These are phyloP conservation scores for Pyrenophora teres DNA, from an alignment of 2,329 filamentous ascomycete genomes.

Conservation along the genomic window DNA sequence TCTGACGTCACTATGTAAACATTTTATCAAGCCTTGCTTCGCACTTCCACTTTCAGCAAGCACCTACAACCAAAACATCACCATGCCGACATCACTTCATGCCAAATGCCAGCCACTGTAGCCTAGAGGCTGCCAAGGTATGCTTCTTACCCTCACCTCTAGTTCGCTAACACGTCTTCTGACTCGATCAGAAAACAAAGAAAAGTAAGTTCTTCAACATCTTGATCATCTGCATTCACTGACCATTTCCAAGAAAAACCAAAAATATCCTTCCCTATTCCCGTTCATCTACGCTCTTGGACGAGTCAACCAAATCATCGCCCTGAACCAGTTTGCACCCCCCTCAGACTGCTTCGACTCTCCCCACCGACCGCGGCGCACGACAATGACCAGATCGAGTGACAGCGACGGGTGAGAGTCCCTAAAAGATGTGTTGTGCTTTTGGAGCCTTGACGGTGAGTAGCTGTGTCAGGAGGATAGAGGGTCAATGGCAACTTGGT, in stretches of 20 bases:
- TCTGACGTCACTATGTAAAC: not conserved
- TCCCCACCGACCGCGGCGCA: slow-evolving; percentile 2
- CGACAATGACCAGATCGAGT: slow-evolving; percentile 4
- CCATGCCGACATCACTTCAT: too few species aligned
- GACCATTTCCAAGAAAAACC: not conserved
- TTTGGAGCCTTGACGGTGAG: slow-evolving; percentile 4
- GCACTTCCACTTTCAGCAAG: not conserved
- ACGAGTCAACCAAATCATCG: slow-evolving; percentile 3
- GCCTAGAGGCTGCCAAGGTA: too few species aligned
- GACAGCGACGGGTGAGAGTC: slow-evolving; percentile 1
- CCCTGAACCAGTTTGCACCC: slow-evolving; percentile 2
- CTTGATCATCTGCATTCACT: not conserved
- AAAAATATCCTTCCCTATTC: not conserved
- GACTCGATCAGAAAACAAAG: too few species aligned
- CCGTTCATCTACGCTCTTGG: not conserved
- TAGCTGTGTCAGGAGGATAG: slow-evolving; percentile 5
- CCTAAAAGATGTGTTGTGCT: slow-evolving; percentile 1
- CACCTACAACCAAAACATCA: not conserved
- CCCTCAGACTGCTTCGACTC: slow-evolving; percentile 7
- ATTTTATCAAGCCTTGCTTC: slow-evolving; percentile 2
- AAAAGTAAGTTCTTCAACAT: not conserved
- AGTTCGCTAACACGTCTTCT: too few species aligned
- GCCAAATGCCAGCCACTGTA: too few species aligned
- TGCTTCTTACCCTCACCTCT: too few species aligned
- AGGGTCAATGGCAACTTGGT: slow-evolving; percentile 1